A percentile compares a stretch with the other conserved stretches of the same genome.
Evolutionary conservation across 2,329 filamentous ascomycete genomes (phyloP).

Genomic region (Nemania diffusa): DNA sequence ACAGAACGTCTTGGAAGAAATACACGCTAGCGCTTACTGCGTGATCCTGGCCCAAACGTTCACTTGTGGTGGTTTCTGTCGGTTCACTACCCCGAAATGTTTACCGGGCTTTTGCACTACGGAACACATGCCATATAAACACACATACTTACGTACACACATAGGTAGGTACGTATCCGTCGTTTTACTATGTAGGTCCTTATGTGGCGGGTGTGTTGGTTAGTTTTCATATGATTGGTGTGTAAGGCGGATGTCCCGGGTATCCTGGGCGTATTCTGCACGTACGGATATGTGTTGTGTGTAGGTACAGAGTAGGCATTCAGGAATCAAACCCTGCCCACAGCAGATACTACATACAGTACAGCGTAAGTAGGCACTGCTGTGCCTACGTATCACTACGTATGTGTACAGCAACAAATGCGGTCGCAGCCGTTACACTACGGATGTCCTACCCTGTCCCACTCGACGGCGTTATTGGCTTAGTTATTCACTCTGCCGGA

Average conservation of each 20-base stretch:
- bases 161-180: background rate
- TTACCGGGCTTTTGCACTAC: background rate
- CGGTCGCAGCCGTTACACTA: background rate
- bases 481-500: background rate
- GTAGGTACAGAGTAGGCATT: too few species aligned
- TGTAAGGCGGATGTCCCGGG: background rate
- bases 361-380: too few species aligned
- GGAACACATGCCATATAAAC: background rate
- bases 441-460: background rate
- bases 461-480: constrained; percentile 10
- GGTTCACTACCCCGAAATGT: background rate
- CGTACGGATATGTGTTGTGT: too few species aligned
- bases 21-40: constrained; percentile 15
- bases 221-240: background rate
- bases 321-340: too few species aligned
- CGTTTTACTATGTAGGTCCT: background rate
- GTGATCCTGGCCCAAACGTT: background rate
- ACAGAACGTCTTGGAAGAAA: constrained; percentile 2
- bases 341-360: too few species aligned
- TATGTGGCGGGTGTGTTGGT: background rate
- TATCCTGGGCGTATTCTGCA: background rate
- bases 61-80: background rate
- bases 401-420: background rate
- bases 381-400: too few species aligned
- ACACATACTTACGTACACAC: background rate